Evolutionary conservation across 2,329 filamentous ascomycete species (phyloP).

Genomic region (Grosmannia huntii): DNA sequence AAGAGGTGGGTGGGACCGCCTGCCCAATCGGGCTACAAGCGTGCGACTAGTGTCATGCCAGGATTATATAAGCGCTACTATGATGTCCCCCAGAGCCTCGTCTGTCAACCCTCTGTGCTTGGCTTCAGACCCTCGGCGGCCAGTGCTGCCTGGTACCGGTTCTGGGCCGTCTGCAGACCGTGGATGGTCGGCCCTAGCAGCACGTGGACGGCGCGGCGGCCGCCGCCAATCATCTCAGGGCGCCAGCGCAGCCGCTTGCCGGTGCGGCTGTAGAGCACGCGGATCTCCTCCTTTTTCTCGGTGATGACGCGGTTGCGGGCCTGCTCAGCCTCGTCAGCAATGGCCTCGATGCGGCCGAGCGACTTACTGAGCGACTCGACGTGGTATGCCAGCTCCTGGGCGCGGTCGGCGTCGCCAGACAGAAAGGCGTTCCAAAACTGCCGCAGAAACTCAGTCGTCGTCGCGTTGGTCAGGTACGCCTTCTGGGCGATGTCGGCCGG

Average conservation of each 20-base stretch:
- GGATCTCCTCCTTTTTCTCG: slow-evolving; percentile 54
- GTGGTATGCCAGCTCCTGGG: slow-evolving; percentile 67
- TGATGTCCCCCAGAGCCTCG: no score
- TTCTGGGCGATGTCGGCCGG: slow-evolving; percentile 44
- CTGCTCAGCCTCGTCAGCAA: slow-evolving; percentile 67
- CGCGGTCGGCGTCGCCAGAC: slow-evolving; percentile 72
- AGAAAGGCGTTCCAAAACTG: slow-evolving; percentile 94
- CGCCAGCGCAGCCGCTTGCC: slow-evolving; percentile 62
- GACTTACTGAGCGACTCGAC: slow-evolving; percentile 72
- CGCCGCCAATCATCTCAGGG: slow-evolving; percentile 56
- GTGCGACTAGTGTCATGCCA: background rate
- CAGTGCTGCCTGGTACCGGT: slow-evolving; percentile 13
- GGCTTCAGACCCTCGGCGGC: slow-evolving; percentile 12
- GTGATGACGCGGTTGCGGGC: slow-evolving; percentile 57
- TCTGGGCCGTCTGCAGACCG: slow-evolving; percentile 55
- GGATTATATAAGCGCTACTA: background rate
- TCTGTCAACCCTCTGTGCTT: slow-evolving; percentile 12
- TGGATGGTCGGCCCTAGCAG: slow-evolving; percentile 63
- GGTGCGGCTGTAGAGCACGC: slow-evolving; percentile 57
- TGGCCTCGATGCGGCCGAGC: slow-evolving; percentile 63
- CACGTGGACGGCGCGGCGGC: slow-evolving; percentile 59
- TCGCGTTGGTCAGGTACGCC: slow-evolving; percentile 66
- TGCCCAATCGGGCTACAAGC: background rate
- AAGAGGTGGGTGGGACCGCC: background rate
- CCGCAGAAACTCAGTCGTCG: slow-evolving; percentile 87